A percentile compares a stretch with the other conserved stretches of the same genome.
phyloP scores from a whole-genome alignment of 768 basidiomycete species.

The Gloeophyllum trabeum region DNA sequence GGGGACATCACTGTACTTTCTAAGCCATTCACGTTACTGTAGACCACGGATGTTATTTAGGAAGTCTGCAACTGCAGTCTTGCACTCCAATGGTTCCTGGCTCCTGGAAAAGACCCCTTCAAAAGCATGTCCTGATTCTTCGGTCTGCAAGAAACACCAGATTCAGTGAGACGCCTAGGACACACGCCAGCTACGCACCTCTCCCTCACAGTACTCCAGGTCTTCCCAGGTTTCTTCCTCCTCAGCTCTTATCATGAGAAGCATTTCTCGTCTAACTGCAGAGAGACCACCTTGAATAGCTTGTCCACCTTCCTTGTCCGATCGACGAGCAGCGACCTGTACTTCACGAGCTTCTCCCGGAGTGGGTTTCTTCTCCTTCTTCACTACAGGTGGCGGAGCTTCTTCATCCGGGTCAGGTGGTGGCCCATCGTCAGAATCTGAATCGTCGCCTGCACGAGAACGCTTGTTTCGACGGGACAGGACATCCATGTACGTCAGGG shows the following conservation, averaged over 20 bases:
- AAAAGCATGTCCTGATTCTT: slow-evolving; percentile 43
- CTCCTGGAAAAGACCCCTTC: slow-evolving; percentile 55
- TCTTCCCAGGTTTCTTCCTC: slow-evolving; percentile 73
- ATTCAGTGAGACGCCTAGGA: slow-evolving; percentile 1
- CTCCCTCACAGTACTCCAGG: slow-evolving; percentile 51
- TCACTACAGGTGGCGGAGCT: slow-evolving; percentile 29
- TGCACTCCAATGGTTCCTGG: slow-evolving; percentile 37
- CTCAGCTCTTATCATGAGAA: slow-evolving; percentile 59
- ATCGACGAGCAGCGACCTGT: slow-evolving; percentile 63
- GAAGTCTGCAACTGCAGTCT: slow-evolving; percentile 43
- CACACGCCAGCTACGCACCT: slow-evolving; percentile 36
- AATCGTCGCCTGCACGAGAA: slow-evolving; percentile 41
- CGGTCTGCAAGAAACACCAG: slow-evolving; percentile 30
- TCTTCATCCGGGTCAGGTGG: slow-evolving; percentile 74
- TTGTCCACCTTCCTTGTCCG: slow-evolving; percentile 38
- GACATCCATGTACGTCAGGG: slow-evolving; percentile 70
- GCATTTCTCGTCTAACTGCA: slow-evolving; percentile 62
- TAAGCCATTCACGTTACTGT: slow-evolving; percentile 16
- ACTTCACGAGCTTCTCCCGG: slow-evolving; percentile 68
- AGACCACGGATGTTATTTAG: slow-evolving; percentile 46
- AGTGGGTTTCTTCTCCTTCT: slow-evolving; percentile 45
- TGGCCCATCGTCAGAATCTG: slow-evolving; percentile 70
- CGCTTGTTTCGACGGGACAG: slow-evolving; percentile 53
- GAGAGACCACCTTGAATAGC: slow-evolving; percentile 57
- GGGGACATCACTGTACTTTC: too few species aligned